phyloP scores from a whole-genome alignment of 805 yeast genomes.

The Zygosaccharomyces rouxii region DNA sequence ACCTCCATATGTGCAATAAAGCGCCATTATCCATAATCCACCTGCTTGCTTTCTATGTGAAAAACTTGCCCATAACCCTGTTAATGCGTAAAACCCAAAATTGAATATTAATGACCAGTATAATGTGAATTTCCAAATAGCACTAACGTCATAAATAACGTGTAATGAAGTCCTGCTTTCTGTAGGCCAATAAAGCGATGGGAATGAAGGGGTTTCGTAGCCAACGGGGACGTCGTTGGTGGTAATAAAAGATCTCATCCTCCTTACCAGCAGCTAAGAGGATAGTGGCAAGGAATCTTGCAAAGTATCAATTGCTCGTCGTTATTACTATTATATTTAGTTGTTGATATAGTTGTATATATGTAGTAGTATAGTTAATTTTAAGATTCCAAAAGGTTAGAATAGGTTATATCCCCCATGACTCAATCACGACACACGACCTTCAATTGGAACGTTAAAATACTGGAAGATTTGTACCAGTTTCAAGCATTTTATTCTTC shows the following conservation, averaged over 20 bases:
- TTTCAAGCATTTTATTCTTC: constrained; percentile 14
- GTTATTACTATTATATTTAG: neutral
- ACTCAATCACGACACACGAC: constrained; percentile 4
- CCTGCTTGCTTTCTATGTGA: constrained; percentile 42
- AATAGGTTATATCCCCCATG: neutral
- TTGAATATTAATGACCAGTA: constrained; percentile 75
- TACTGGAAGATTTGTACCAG: neutral
- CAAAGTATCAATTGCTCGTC: neutral
- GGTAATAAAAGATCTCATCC: constrained; percentile 37
- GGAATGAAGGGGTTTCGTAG: constrained; percentile 72
- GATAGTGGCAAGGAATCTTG: neutral
- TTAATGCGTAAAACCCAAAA: constrained; percentile 54
- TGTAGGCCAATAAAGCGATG: constrained; percentile 73
- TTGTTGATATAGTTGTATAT: neutral
- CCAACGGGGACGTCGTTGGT: constrained; percentile 69
- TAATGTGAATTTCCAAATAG: constrained; percentile 79
- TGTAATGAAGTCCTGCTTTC: constrained; percentile 39
- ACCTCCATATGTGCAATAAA: constrained; percentile 52
- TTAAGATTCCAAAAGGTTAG: neutral
- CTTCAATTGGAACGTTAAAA: neutral
- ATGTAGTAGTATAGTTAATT: neutral
- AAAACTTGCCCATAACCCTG: constrained; percentile 59
- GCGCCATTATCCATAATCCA: constrained; percentile 40
- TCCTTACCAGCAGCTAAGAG: neutral
- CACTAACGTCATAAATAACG: constrained; percentile 61